A percentile compares a stretch with the other conserved stretches of the same genome.
phyloP scores from a whole-genome alignment of 495 filamentous ascomycete species.

The Cairneyella variabilis region DNA sequence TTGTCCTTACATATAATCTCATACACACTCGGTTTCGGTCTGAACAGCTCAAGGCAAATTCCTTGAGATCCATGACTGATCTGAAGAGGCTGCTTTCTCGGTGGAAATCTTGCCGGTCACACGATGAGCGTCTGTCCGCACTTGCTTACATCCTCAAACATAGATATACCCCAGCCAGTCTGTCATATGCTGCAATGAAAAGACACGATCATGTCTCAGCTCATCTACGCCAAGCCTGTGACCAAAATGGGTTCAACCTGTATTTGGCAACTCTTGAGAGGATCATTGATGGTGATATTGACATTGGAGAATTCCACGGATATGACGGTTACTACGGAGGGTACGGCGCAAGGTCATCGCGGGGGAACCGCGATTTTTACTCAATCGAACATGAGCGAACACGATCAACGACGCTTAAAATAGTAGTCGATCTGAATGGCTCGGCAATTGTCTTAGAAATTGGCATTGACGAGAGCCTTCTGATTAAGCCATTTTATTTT shows the following conservation, averaged over 20 bases:
- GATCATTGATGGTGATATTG: constrained; percentile 24
- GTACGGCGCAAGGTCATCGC: background rate
- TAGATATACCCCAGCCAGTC: constrained; percentile 42
- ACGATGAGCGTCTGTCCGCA: background rate
- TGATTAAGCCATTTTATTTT: constrained; percentile 33
- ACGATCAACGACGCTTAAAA: constrained; percentile 15
- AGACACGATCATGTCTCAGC: constrained; percentile 31
- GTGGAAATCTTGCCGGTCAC: constrained; percentile 10
- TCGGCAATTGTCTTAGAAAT: constrained; percentile 18
- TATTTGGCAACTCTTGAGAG: constrained; percentile 37
- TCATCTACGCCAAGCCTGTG: constrained; percentile 30
- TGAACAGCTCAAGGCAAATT: constrained; percentile 14
- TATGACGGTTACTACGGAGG: too few relatives aligned
- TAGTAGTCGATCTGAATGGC: constrained; percentile 29
- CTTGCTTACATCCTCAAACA: constrained; percentile 42
- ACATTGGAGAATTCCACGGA: too few relatives aligned
- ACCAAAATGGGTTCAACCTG: constrained; percentile 29
- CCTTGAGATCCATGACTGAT: constrained; percentile 21
- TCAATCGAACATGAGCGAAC: constrained; percentile 25
- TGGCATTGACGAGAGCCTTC: constrained; percentile 25
- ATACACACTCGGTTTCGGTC: constrained; percentile 25
- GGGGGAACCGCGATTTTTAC: constrained; percentile 16
- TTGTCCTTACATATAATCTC: constrained; percentile 55
- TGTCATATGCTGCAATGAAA: constrained; percentile 38
- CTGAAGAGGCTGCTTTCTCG: background rate